Conservation (phyloP, 2,329 filamentous ascomycete species). For the Fusarium nematophilum region DNA sequence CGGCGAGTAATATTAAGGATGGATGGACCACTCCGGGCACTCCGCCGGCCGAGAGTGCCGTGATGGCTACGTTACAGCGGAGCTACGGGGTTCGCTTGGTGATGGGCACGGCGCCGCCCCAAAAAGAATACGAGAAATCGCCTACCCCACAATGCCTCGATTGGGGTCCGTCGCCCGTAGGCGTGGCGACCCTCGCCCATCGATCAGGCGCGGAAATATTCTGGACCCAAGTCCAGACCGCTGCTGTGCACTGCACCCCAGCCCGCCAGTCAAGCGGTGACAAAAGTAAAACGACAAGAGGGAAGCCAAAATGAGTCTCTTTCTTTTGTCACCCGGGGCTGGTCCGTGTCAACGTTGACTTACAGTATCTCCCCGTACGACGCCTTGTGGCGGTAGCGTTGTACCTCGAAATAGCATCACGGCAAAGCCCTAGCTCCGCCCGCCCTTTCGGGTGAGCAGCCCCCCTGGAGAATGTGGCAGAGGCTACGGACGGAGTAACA, state of each 20-base stretch:
- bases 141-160: slow-evolving; percentile 35
- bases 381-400: too few species aligned
- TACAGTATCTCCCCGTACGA: too few species aligned
- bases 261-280: too few species aligned
- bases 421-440: slow-evolving; percentile 24
- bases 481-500: neutral
- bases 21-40: neutral
- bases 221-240: slow-evolving; percentile 28
- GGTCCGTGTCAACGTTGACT: too few species aligned
- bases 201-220: slow-evolving; percentile 31
- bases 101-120: too few species aligned
- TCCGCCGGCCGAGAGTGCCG: slow-evolving; percentile 5
- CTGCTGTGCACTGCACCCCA: too few species aligned
- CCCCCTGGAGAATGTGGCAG: neutral
- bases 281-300: too few species aligned
- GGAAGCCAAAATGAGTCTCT: too few species aligned
- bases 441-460: neutral
- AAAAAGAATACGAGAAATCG: slow-evolving; percentile 38
- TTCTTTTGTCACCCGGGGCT: too few species aligned
- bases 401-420: slow-evolving; percentile 35
- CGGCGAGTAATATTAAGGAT: neutral
- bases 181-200: neutral
- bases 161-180: slow-evolving; percentile 21
- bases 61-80: slow-evolving; percentile 31
- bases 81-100: too few species aligned